Evolutionary conservation across 1,284 basidiomycete species (phyloP), one percentile per base, ranked within the genome.

Genomic region (Malassezia globosa): DNA sequence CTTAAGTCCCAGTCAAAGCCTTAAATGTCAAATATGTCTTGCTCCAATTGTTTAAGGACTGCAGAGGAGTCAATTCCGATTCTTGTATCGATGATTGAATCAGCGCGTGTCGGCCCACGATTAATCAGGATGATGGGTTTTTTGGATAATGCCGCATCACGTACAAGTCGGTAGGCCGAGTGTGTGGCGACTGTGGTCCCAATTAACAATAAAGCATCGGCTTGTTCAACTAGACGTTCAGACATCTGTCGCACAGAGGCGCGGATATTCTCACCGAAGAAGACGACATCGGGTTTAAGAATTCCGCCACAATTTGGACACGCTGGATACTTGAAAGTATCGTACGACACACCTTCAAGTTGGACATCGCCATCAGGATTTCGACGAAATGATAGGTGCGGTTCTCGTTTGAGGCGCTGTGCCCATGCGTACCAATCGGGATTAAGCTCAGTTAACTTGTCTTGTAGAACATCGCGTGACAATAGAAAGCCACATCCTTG

Each of bases 351-450:
- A 14, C 60, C 55, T 42, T 59, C 56, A n/a, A 69, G 55, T 29
- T 54, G 46, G n/a, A 63, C 59, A 40, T 72, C 70, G 26, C 70
- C 70, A 48, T 72, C 70, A 1, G 70, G 70, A 46, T 72, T 72
- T 11, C 45, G 44, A 3, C 45, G 50, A 14, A 46, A 26, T 5
- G 38, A 25, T 7, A 46, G 24, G n/a, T 29, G 19, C 7, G 43
- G 42, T 16, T 51, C 43, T 7, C 57, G 65, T 38, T 66, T 63
- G 7, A 63, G 59, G n/a, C 50, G 41, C 45, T 61, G 58, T 33
- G 61, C 59, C 21, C 59, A 58, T 18, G 41, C 46, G 2, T 57
- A 54, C 70, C 70, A 72, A 2, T 45, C 44, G 10, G 70, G 70
- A 35, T 72, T 72, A 8, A 59, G 24, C 18, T 54, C 48, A 0